Base-by-base conservation (phyloP, 2,329 filamentous ascomycete genomes). In the Xylariaceae sp. region DNA sequence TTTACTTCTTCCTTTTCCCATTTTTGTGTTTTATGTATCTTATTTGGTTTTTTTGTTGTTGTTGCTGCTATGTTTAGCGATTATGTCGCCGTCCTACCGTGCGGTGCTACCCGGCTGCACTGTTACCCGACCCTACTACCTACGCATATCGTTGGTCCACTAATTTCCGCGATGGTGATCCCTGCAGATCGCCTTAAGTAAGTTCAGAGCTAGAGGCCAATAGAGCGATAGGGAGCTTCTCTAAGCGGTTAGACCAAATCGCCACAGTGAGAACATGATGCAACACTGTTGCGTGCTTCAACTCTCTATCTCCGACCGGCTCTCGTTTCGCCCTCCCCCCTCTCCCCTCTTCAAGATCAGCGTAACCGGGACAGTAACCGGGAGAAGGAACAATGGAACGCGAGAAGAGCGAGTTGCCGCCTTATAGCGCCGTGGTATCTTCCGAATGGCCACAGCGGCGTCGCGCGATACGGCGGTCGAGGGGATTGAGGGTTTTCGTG, bases 401-500 rank as follows among this genome's bases (percentile, higher is more conserved):
- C 67, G 82, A 74, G 40, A 79, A 82, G 67, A 72, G 66, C 45
- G 71, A 71, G 12, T 73, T 80, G 40, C 80, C 79, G 56, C 75
- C 79, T 3, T 81, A 82, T 64, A 76, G 73, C 62, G 73, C 69
- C 17, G 67, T 69, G 41, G 65, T 66, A n/a, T 62, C 62, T 9
- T 63, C 71, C 14, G 66, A 64, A 34, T 63, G 64, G 65, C 66
- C 54, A 23, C 58, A 61, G 53, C 58, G 67, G 53, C 71, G 67
- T 43, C 64, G 67, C 34, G 65, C 70, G 28, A 51, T 78, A 31
- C 76, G 80, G 49, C 76, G 79, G 33, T 79, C 77, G 8, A 75
- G 79, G 31, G 73, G 70, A 2, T 61, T 82, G 49, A 76, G 76
- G 36, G 66, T 80, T 52, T 67, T 80, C 37, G 75, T 70, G 6